Conservation (phyloP, 192 early-diverging fungal genomes). For the Podila epigama region DNA sequence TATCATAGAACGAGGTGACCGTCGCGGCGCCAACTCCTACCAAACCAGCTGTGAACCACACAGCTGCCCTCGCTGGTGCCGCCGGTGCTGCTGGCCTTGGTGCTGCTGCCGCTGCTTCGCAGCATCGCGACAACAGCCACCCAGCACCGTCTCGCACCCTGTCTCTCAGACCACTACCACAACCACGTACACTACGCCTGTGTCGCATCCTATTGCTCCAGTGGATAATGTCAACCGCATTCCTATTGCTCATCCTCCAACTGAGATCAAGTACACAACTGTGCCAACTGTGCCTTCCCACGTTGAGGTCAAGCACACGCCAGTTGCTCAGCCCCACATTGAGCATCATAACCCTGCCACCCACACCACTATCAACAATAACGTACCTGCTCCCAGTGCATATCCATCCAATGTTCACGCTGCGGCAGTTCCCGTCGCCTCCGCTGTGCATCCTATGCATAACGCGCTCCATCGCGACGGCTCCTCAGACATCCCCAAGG, state of each 20-base stretch:
- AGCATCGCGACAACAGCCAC: not conserved
- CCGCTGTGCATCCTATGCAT: not conserved
- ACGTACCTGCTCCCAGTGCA: not conserved
- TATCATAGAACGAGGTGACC: not conserved
- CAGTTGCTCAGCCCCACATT: not conserved
- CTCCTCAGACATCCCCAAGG: slow-evolving; percentile 7
- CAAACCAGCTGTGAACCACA: not conserved
- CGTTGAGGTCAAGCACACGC: not conserved
- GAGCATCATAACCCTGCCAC: not conserved
- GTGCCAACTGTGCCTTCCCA: not conserved
- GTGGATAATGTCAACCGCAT: not conserved
- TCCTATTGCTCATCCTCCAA: not conserved
- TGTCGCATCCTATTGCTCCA: not conserved
- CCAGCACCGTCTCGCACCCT: not conserved
- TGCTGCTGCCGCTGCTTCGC: not conserved
- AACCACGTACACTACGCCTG: not conserved
- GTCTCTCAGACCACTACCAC: not conserved
- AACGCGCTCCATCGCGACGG: not conserved
- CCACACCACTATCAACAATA: not conserved
- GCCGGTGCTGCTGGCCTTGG: not conserved
- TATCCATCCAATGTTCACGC: not conserved
- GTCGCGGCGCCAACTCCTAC: not conserved
- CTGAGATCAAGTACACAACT: not conserved
- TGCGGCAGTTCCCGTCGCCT: not conserved
- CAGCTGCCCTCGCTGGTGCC: not conserved